Evolutionary conservation across 2,329 filamentous ascomycete genomes (phyloP).

Genomic region (Metarhizium robertsii): DNA sequence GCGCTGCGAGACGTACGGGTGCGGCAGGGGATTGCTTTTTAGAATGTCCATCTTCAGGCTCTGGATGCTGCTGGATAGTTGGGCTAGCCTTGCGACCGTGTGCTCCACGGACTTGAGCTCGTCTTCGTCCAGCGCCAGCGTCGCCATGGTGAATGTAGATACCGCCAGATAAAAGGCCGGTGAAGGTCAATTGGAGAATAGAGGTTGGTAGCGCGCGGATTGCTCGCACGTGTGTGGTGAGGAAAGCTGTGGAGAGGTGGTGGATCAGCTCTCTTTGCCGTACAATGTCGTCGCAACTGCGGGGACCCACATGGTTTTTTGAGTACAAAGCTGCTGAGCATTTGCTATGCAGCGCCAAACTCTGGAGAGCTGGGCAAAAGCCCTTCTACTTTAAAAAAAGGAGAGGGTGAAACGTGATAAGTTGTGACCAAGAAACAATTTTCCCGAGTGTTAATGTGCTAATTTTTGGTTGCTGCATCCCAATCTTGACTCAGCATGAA

Average conservation of each 20-base stretch:
- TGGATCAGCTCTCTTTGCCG: no score
- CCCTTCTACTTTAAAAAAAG: no score
- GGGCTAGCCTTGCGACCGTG: slow-evolving; percentile 56
- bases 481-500: neutral
- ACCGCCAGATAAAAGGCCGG: neutral
- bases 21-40: slow-evolving; percentile 56
- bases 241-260: neutral
- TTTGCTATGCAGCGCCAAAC: no score
- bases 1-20: slow-evolving; percentile 39
- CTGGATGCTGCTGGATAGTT: slow-evolving; percentile 59
- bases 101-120: slow-evolving; percentile 63
- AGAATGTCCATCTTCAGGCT: slow-evolving; percentile 54
- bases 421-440: no score
- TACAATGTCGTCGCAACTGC: neutral
- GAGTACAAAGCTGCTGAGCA: no score
- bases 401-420: no score
- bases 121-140: slow-evolving; percentile 43
- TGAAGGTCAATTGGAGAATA: neutral
- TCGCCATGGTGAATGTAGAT: slow-evolving; percentile 20
- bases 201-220: neutral
- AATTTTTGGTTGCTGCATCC: neutral
- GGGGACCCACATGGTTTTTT: neutral
- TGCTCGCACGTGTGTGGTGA: neutral
- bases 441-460: no score
- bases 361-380: no score